Base-by-base conservation (phyloP, 1,284 basidiomycete species). In the Lentinula novae-zelandiae region DNA sequence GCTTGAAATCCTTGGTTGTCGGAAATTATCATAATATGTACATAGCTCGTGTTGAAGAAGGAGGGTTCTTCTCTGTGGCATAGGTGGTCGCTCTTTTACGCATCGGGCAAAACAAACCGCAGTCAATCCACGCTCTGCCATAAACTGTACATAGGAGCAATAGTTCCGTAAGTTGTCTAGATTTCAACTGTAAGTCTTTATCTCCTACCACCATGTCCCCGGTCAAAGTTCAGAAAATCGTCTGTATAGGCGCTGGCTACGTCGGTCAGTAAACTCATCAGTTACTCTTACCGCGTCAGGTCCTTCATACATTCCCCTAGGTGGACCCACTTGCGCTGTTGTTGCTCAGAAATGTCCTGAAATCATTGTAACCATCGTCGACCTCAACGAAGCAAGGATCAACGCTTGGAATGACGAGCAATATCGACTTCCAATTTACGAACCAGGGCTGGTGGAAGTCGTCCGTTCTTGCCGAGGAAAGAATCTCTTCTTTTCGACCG, bases 401-500 rank as follows among this genome's bases (percentile, higher is more conserved):
- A 93, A 95, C 71, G 96, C 95, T 12, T 99, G 96, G 96, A 99
- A 99, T 80, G 86, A 83, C 72, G 68, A 79, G 38, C 81, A 90
- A 71, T 93, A 84, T 73, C 75, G 80, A 44, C 76, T 95, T 31
- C 95, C 95, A 50, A 98, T 99, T 73, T 99, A 97, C 75, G 96
- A 99, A 75, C 96, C 97, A 13, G 96, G 96, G 57, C 86, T 99
- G n/a, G 94, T 89, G 65, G 94, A 92, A 53, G 93, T 99, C 67
- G 93, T 99, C 68, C 88, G 89, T 71, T 73, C 86, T 68, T 90
- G 93, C 62, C 87, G 96, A 59, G 96, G 94, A 48, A 87, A 89
- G 75, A 99, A 99, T 79, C 86, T 99, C 65, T 98, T 98, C 82
- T 99, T 99, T 83, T 92, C 91, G 33, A 96, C 95, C 57, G 90